Base-by-base conservation (phyloP, 2,329 filamentous ascomycete genomes). In the Cordyceps farinosa region DNA sequence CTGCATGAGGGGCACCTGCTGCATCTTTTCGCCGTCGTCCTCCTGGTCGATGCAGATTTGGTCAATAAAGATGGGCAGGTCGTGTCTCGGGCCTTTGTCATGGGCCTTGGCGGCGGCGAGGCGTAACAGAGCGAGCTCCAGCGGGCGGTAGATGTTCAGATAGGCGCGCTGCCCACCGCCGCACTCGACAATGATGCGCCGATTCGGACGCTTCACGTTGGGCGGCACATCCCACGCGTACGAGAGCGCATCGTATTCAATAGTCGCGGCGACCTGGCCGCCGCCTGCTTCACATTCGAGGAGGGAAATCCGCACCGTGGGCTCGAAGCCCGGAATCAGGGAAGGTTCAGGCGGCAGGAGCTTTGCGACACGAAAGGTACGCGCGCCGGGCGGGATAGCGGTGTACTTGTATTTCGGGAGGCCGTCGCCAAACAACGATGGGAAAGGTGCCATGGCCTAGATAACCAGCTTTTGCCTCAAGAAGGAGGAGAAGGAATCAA, bases 41-140 rank as follows among this genome's bases (percentile, higher is more conserved):
- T 34, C 8, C 60, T 75, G 72, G 63, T 75, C 68, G 67, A 75
- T 74, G 63, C 73, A 70, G 11, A 74, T 68, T 27, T 74, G 72
- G 52, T 75, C 73, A 1, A 72, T 66, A 58, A 73, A 75, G 4
- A 75, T 32, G 22, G 66, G 69, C 6, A 65, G 65, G 1, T 63
- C 34, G 0, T 64, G 48, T 53, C 44, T 53, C 15, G 40, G 10
- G 8, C 44, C 40, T 1, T 10, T 8, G 15, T 17, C 32, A 9
- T 2, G 17, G 42, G 42, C 40, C n/a, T 62, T 51, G 17, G 38
- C 45, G 22, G 65, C 38, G 29, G 29, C 38, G 10, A 73, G 63
- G 54, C 67, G 66, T 3, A 69, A 55, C 11, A 75, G 68, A 0
- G 72, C 72, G 0, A 65, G 30, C 60, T 75, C 74, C 8, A 75